Percentiles rank a stretch among this genome's conserved stretches.
Evolutionary conservation across 371 early-diverging fungal genomes (phyloP).

Genomic region (Mucor indicus): DNA sequence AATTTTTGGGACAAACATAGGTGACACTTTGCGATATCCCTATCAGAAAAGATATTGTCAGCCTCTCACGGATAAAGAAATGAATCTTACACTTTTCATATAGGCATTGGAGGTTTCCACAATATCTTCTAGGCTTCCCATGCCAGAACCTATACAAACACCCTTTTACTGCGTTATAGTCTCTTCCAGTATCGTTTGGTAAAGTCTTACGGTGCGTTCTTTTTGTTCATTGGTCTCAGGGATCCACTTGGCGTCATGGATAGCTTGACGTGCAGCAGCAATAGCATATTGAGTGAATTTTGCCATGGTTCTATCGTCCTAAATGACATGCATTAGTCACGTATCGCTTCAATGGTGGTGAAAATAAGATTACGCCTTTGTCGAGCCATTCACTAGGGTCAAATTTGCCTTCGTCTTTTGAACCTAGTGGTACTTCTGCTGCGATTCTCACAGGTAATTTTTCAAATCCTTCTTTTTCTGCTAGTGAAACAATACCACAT

Average conservation of each 20-base stretch:
- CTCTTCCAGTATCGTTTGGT: no score
- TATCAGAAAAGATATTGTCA: conserved; percentile 11
- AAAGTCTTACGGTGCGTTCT: conserved; percentile 50
- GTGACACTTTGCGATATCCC: conserved; percentile 79
- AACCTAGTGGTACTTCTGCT: conserved; percentile 65
- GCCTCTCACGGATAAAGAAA: no score
- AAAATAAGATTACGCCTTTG: conserved; percentile 37
- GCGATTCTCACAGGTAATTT: conserved; percentile 80
- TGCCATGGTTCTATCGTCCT: conserved; percentile 81
- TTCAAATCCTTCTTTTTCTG: conserved; percentile 44
- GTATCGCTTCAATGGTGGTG: not conserved
- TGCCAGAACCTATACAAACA: conserved; percentile 89
- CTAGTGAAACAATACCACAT: conserved; percentile 78
- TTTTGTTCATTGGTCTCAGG: conserved; percentile 51
- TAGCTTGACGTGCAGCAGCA: conserved; percentile 82
- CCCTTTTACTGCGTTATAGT: conserved; percentile 47
- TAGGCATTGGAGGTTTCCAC: conserved; percentile 55
- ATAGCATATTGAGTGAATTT: conserved; percentile 88
- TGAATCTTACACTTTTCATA: conserved; percentile 42
- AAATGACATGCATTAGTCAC: not conserved
- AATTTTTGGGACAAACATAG: conserved; percentile 89
- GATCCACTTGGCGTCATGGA: conserved; percentile 77
- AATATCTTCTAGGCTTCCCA: conserved; percentile 89
- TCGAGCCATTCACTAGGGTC: conserved; percentile 70
- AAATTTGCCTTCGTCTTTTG: conserved; percentile 57